Evolutionary conservation across 2,329 filamentous ascomycete genomes (phyloP).

Genomic region (Xylariaceae sp.): DNA sequence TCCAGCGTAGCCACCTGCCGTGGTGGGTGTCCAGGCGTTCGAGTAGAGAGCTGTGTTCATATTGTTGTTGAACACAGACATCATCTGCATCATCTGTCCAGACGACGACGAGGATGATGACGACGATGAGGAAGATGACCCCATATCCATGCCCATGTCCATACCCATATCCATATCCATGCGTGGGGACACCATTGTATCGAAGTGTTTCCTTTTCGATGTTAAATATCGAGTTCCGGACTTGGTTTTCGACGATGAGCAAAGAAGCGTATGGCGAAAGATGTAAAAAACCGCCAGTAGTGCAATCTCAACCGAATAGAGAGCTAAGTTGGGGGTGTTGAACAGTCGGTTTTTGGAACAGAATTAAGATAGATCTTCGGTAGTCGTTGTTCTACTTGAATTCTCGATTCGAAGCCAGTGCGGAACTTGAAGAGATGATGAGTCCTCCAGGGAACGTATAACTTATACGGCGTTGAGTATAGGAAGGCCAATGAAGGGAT

Average conservation of each 20-base stretch:
- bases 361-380: background rate
- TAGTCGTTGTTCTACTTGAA: background rate
- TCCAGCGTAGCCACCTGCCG: slow-evolving; percentile 68
- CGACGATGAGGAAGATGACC: slow-evolving; percentile 19
- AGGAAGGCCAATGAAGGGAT: background rate
- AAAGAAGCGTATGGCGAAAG: background rate
- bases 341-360: no score
- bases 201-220: background rate
- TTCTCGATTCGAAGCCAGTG: background rate
- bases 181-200: slow-evolving; percentile 2
- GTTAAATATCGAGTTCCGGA: background rate
- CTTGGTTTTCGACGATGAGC: background rate
- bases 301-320: no score
- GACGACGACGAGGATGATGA: background rate
- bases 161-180: slow-evolving; percentile 24
- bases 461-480: background rate
- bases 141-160: slow-evolving; percentile 27
- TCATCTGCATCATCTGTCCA: background rate
- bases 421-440: background rate
- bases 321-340: background rate
- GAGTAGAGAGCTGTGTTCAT: slow-evolving; percentile 52
- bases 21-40: slow-evolving; percentile 65
- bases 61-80: slow-evolving; percentile 55
- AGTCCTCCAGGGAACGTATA: background rate
- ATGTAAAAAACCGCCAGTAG: no score